Evolutionary conservation across 2,329 filamentous ascomycete species (phyloP).

Genomic region (Aspergillus sp.): DNA sequence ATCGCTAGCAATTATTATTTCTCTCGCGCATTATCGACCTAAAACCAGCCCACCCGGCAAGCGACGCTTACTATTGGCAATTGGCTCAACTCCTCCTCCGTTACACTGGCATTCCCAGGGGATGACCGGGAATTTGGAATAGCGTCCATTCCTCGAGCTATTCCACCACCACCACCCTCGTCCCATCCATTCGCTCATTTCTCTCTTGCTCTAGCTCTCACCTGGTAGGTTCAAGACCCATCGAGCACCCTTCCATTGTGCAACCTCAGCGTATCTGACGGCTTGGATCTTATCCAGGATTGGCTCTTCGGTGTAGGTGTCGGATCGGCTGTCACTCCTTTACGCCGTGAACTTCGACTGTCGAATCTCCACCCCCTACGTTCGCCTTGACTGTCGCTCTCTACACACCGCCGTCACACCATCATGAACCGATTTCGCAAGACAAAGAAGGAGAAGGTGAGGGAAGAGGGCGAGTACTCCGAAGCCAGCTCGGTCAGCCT

Average conservation of each 20-base stretch:
- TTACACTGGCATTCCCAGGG: neutral
- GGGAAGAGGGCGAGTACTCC: conserved; percentile 21
- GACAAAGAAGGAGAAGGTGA: conserved; percentile 39
- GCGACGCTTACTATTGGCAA: conserved; percentile 14
- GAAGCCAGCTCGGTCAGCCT: conserved; percentile 46
- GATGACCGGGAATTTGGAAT: conserved; percentile 2
- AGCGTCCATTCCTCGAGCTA: neutral
- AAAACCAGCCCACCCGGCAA: conserved; percentile 16
- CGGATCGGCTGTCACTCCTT: neutral
- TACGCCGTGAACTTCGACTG: neutral
- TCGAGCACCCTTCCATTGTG: neutral
- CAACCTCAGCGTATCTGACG: neutral
- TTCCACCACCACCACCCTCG: neutral
- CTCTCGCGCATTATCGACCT: conserved; percentile 5
- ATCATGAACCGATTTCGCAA: conserved; percentile 47
- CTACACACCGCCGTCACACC: neutral
- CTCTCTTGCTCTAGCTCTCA: neutral
- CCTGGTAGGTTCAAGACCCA: neutral
- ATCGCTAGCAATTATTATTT: conserved; percentile 3
- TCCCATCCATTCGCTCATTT: neutral
- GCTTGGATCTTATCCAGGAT: neutral
- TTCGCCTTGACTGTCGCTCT: neutral
- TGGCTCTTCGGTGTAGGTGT: neutral
- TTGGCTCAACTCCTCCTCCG: conserved; percentile 4
- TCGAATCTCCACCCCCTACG: neutral